These are phyloP conservation scores for Syncephalis plumigaleata DNA, from an alignment of 371 early-diverging fungal species.

Conservation along the genomic window DNA sequence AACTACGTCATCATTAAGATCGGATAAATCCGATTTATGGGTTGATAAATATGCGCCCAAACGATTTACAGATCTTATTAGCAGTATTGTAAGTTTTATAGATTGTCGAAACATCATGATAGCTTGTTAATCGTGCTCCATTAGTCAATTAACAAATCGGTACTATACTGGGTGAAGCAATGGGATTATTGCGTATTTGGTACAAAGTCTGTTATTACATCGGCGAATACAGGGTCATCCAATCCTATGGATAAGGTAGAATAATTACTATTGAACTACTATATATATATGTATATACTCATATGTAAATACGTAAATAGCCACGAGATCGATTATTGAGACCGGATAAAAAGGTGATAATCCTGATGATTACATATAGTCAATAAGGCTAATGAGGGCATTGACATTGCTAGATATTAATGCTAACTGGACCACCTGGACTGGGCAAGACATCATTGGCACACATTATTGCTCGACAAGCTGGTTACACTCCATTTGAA, in stretches of 20 bases:
- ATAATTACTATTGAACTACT: neutral
- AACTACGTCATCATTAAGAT: too few species aligned
- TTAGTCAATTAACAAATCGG: conserved; percentile 64
- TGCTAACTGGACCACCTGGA: conserved; percentile 96
- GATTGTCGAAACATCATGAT: too few species aligned
- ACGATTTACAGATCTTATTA: conserved; percentile 74
- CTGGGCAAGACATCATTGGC: conserved; percentile 98
- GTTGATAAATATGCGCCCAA: conserved; percentile 82
- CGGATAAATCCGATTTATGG: conserved; percentile 44
- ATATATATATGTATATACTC: too few species aligned
- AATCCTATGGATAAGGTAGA: neutral
- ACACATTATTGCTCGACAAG: conserved; percentile 79
- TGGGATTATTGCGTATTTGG: conserved; percentile 95
- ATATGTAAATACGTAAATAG: conserved; percentile 8
- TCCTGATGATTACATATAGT: conserved; percentile 4
- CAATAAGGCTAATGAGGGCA: too few species aligned
- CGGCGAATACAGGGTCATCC: conserved; percentile 2
- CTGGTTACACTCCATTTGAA: conserved; percentile 87
- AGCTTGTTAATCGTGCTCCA: neutral
- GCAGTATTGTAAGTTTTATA: conserved; percentile 49
- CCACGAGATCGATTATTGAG: conserved; percentile 1
- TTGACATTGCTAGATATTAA: conserved; percentile 41
- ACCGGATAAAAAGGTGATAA: conserved; percentile 3
- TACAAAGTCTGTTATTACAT: conserved; percentile 7
- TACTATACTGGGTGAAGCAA: conserved; percentile 81